Evolutionary conservation across 78 protist genomes (phyloP), one percentile per base, ranked within the genome.

Genomic region (Bigelowiella natans): DNA sequence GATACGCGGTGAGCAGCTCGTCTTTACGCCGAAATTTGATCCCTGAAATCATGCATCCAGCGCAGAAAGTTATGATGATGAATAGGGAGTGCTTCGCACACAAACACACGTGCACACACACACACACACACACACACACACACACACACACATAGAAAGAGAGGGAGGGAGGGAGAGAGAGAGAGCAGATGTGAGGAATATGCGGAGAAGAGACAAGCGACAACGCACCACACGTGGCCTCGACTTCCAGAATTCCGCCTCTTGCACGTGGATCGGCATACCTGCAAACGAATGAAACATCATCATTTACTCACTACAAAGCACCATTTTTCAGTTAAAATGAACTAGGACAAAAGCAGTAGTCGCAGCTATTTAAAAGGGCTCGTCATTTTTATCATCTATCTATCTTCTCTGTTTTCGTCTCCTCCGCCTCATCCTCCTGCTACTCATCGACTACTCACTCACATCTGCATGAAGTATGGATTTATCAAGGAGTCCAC

Each of bases 241-340:
- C 94, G 2, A 98, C 98, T 88, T 97, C 99, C 63, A 97, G 92
- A 26, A 97, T 94, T 85, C 99, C 99, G 3, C 97, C 99, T 31
- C 98, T 93, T 2, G 96, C 91, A 30, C 86, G 84, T 37, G 83
- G 85, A 64, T 94, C 96, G 0, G 97, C 96, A 92, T 96, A 97
- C 99, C n/a, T n/a, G n/a, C n/a, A n/a, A n/a, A 97, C 39, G 90
- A 92, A n/a, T n/a, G n/a, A n/a, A n/a, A n/a, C n/a, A n/a, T n/a
- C n/a, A n/a, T n/a, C n/a, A n/a, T n/a, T n/a, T n/a, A n/a, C n/a
- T n/a, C n/a, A n/a, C n/a, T n/a, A n/a, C n/a, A n/a, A n/a, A n/a
- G n/a, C n/a, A n/a, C n/a, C n/a, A n/a, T n/a, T n/a, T n/a, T n/a
- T n/a, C n/a, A n/a, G n/a, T n/a, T n/a, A n/a, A n/a, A n/a, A n/a